Percentiles rank a stretch among this genome's conserved stretches.
These are phyloP conservation scores for Trypanosoma caninum DNA, from an alignment of 208 protist species.

Conservation along the genomic window DNA sequence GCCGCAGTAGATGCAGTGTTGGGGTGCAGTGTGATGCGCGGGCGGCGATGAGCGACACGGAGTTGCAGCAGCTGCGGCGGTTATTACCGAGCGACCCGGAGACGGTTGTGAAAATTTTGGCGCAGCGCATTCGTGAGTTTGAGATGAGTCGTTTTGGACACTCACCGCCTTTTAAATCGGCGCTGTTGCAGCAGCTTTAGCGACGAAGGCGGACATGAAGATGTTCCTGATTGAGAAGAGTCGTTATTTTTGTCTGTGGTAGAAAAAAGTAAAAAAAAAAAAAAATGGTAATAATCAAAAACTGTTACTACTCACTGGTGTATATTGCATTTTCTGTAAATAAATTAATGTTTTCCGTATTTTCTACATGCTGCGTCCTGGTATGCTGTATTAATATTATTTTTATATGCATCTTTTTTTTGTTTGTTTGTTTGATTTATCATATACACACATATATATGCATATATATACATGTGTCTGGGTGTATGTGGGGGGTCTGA, in stretches of 20 bases:
- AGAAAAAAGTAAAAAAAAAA: neutral
- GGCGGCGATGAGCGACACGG: neutral
- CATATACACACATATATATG: too few species aligned
- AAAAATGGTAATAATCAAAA: too few species aligned
- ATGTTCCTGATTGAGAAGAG: too few species aligned
- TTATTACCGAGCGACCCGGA: conserved; percentile 1
- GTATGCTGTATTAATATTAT: too few species aligned
- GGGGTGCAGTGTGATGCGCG: conserved; percentile 2
- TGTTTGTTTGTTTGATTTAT: too few species aligned
- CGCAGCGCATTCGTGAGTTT: conserved; percentile 5
- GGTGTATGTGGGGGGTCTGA: too few species aligned
- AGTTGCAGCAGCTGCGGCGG: neutral
- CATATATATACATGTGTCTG: too few species aligned
- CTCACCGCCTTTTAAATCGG: conserved; percentile 5
- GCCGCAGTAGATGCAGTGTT: neutral
- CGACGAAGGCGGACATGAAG: neutral
- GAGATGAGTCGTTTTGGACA: conserved; percentile 11
- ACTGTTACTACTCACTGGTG: neutral
- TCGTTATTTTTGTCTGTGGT: conserved; percentile 5
- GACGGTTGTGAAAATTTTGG: conserved; percentile 1
- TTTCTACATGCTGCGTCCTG: too few species aligned
- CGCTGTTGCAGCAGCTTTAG: conserved; percentile 8
- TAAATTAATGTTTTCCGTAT: too few species aligned
- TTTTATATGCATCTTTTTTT: too few species aligned
- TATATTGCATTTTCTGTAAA: conserved; percentile 16